A percentile compares a stretch with the other conserved stretches of the same genome.
These are phyloP conservation scores for Fusarium floridanum DNA, from an alignment of 2,329 filamentous ascomycete species.

Conservation along the genomic window DNA sequence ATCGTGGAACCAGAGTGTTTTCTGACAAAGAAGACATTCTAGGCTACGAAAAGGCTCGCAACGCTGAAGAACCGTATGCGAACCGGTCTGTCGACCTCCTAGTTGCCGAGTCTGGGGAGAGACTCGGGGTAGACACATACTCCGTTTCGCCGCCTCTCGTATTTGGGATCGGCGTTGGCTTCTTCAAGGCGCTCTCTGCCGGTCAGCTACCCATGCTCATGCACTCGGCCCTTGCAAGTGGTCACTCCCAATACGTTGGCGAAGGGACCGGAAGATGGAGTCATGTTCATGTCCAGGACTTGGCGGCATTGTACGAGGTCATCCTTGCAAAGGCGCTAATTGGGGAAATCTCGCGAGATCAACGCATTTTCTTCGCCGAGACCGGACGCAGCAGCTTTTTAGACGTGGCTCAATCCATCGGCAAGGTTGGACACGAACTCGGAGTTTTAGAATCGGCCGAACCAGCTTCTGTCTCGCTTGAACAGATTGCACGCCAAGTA, in stretches of 20 bases:
- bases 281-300: conserved; percentile 60
- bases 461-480: conserved; percentile 45
- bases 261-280: conserved; percentile 55
- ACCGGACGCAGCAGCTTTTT: conserved; percentile 57
- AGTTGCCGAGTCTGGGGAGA: conserved; percentile 56
- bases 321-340: conserved; percentile 49
- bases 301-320: conserved; percentile 57
- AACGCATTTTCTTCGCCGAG: conserved; percentile 55
- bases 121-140: conserved; percentile 57
- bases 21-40: conserved; percentile 61
- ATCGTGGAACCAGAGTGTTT: conserved; percentile 50
- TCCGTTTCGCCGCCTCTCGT: conserved; percentile 62
- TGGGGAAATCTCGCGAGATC: conserved; percentile 52
- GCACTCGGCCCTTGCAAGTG: conserved; percentile 45
- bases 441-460: conserved; percentile 48
- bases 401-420: conserved; percentile 53
- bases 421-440: conserved; percentile 47
- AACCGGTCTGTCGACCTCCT: conserved; percentile 61
- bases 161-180: conserved; percentile 59
- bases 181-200: conserved; percentile 55
- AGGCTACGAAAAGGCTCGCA: conserved; percentile 53
- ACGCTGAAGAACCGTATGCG: conserved; percentile 53
- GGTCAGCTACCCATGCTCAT: conserved; percentile 54
- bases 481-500: conserved; percentile 41
- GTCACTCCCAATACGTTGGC: conserved; percentile 47